A percentile compares a stretch with the other conserved stretches of the same genome.
Evolutionary conservation across 164 flowering plant species (phyloP).

Genomic region (Euptelea pleiosperma): DNA sequence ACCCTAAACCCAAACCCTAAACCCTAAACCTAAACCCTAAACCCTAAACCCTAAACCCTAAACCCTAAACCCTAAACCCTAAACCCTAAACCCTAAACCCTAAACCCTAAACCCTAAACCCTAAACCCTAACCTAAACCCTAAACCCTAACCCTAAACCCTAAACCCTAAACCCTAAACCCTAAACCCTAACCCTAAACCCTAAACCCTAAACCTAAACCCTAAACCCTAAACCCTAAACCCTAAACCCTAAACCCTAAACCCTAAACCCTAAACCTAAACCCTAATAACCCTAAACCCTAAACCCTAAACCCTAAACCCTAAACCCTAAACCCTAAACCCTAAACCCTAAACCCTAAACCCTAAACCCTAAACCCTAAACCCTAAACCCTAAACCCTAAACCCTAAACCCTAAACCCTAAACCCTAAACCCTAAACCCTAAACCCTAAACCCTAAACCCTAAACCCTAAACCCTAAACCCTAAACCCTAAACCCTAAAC

Average conservation of each 20-base stretch:
- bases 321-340: constrained; percentile 17
- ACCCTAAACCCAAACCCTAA: constrained; percentile 13
- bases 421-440: constrained; percentile 14
- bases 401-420: constrained; percentile 18
- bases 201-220: constrained; percentile 14
- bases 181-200: constrained; percentile 5
- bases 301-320: constrained; percentile 13
- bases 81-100: constrained; percentile 9
- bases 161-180: background rate
- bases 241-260: constrained; percentile 9
- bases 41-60: background rate
- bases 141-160: constrained; percentile 7
- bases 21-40: constrained; percentile 7
- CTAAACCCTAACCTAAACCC: no score
- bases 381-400: constrained; percentile 13
- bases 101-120: constrained; percentile 11
- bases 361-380: constrained; percentile 4
- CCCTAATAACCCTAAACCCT: constrained; percentile 5
- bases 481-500: constrained; percentile 12
- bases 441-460: constrained; percentile 17
- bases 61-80: constrained; percentile 2
- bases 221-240: constrained; percentile 7
- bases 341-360: constrained; percentile 16
- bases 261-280: constrained; percentile 6
- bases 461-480: constrained; percentile 20